phyloP scores from a whole-genome alignment of 2,329 filamentous ascomycete genomes.

The Beauveria asiatica region DNA sequence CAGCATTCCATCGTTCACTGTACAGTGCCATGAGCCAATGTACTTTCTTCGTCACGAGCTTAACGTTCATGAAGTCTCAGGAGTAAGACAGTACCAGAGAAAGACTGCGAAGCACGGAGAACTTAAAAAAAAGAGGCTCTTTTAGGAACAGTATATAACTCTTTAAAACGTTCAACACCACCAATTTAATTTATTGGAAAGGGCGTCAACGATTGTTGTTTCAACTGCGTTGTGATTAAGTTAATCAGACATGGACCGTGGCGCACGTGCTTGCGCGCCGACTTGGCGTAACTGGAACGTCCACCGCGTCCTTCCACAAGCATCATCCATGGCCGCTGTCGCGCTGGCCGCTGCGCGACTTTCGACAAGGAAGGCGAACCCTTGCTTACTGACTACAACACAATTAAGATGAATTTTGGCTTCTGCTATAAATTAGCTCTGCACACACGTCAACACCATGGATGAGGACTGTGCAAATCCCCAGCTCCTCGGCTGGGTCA shows the following conservation, averaged over 20 bases:
- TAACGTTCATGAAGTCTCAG: too few species aligned
- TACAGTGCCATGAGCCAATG: not conserved
- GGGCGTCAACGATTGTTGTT: not conserved
- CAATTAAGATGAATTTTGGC: not conserved
- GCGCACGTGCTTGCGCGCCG: conserved; percentile 1
- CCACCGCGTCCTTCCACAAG: not conserved
- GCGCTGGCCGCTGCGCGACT: not conserved
- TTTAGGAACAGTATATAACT: too few species aligned
- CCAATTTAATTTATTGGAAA: not conserved
- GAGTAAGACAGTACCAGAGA: too few species aligned
- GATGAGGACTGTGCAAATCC: conserved; percentile 48
- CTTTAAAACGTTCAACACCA: too few species aligned
- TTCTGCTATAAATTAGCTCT: not conserved
- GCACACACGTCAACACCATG: not conserved
- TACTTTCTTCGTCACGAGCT: too few species aligned
- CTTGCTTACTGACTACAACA: not conserved
- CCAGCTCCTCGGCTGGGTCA: conserved; percentile 62
- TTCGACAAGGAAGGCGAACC: not conserved
- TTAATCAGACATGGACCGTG: too few species aligned
- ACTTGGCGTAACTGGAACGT: not conserved
- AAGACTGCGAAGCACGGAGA: too few species aligned
- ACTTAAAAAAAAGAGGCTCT: too few species aligned
- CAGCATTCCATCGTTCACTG: not conserved
- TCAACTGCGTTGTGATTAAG: not conserved
- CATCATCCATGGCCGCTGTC: not conserved